These are phyloP conservation scores for Melastoma candidum DNA, from an alignment of 441 rosid species.

Conservation along the genomic window DNA sequence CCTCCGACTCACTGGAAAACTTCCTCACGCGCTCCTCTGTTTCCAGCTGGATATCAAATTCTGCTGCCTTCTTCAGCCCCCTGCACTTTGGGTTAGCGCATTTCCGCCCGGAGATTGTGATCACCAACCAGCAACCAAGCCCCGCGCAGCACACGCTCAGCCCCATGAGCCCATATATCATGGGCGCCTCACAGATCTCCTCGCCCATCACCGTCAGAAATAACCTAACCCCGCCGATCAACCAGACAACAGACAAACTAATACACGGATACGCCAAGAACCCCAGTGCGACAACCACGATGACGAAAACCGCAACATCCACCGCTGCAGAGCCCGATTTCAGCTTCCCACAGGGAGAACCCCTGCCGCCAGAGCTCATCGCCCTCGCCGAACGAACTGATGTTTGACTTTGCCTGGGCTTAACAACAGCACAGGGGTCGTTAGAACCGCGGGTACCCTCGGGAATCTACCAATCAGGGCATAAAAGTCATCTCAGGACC, in stretches of 20 bases:
- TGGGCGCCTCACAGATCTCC: slow-evolving; percentile 50
- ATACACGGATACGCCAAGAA: slow-evolving; percentile 63
- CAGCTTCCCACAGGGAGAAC: too few species aligned
- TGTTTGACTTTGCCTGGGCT: too few species aligned
- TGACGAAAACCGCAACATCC: slow-evolving; percentile 62
- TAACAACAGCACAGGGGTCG: too few species aligned
- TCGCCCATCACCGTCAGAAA: slow-evolving; percentile 42
- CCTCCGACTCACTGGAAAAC: slow-evolving; percentile 35
- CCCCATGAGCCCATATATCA: slow-evolving; percentile 62
- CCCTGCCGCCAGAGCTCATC: too few species aligned
- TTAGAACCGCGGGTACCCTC: too few species aligned
- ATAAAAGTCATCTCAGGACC: too few species aligned
- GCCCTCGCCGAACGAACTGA: too few species aligned
- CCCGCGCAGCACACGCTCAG: slow-evolving; percentile 51
- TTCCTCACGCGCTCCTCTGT: slow-evolving; percentile 79
- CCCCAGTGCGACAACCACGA: slow-evolving; percentile 65
- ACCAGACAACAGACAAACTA: slow-evolving; percentile 28
- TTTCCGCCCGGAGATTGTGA: slow-evolving; percentile 48
- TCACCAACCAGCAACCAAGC: slow-evolving; percentile 48
- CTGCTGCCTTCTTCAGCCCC: slow-evolving; percentile 73
- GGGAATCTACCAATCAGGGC: too few species aligned
- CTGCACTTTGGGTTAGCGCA: slow-evolving; percentile 78
- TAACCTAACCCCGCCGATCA: slow-evolving; percentile 31
- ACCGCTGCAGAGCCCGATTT: slow-evolving; percentile 57
- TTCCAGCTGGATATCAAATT: slow-evolving; percentile 89